Conservation (phyloP, 2,329 filamentous ascomycete species). For the Pyrenochaeta sp. region DNA sequence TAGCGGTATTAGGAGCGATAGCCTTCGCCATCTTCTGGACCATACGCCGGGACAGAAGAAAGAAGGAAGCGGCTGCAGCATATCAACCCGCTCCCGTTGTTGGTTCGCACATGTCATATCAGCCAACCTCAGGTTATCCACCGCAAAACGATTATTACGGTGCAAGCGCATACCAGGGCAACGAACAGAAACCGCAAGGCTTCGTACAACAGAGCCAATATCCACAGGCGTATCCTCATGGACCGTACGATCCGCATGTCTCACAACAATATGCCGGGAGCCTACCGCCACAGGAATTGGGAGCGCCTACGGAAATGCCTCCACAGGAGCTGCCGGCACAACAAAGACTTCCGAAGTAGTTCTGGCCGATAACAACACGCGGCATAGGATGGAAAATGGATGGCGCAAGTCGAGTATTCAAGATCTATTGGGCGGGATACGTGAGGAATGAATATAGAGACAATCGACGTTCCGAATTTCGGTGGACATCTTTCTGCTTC, state of each 20-base stretch:
- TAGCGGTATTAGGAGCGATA: constrained; percentile 6
- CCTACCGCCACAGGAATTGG: background rate
- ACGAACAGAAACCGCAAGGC: constrained; percentile 8
- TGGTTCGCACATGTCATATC: constrained; percentile 2
- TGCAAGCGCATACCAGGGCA: background rate
- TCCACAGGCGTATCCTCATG: constrained; percentile 6
- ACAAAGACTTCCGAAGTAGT: background rate
- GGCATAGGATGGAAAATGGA: background rate
- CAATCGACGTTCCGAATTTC: background rate
- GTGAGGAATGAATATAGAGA: background rate
- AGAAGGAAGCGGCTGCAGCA: background rate
- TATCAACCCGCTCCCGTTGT: background rate
- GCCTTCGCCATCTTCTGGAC: constrained; percentile 8
- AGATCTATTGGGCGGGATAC: background rate
- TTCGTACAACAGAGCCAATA: constrained; percentile 2
- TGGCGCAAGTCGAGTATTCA: background rate
- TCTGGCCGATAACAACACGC: background rate
- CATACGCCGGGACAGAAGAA: constrained; percentile 2
- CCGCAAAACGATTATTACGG: constrained; percentile 1
- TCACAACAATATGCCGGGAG: constrained; percentile 1
- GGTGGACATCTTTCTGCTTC: background rate
- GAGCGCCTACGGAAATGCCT: background rate
- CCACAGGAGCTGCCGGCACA: background rate
- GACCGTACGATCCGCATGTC: constrained; percentile 13
- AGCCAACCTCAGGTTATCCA: background rate